phyloP scores from a whole-genome alignment of 768 basidiomycete genomes.

The Rubroboletus satanas region DNA sequence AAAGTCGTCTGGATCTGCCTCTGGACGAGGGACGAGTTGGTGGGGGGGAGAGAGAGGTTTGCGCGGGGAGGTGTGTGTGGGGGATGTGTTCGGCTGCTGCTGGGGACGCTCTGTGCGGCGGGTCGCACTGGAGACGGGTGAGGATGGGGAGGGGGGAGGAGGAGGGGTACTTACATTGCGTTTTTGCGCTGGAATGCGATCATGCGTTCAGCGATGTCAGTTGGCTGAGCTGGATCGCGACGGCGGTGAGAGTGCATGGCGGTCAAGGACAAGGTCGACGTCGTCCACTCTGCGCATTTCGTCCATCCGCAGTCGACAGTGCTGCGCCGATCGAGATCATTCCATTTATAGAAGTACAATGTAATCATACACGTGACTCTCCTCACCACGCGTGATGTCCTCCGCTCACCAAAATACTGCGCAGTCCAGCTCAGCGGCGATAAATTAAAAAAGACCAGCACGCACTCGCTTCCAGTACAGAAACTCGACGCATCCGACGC shows the following conservation, averaged over 20 bases:
- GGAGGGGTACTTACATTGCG: conserved; percentile 44
- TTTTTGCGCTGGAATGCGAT: conserved; percentile 63
- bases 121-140: conserved; percentile 35
- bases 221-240: conserved; percentile 39
- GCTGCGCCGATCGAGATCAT: conserved; percentile 35
- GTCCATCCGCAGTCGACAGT: conserved; percentile 28
- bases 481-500: conserved; percentile 74
- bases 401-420: conserved; percentile 30
- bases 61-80: too few species aligned
- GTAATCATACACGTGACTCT: conserved; percentile 16
- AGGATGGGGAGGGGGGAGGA: background rate
- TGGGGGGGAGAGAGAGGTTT: conserved; percentile 26
- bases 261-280: background rate
- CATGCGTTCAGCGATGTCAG: conserved; percentile 59
- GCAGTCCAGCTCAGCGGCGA: background rate
- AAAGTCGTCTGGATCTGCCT: conserved; percentile 71
- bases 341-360: conserved; percentile 20
- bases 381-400: conserved; percentile 32
- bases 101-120: conserved; percentile 44
- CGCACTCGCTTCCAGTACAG: conserved; percentile 81
- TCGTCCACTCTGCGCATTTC: conserved; percentile 16
- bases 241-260: conserved; percentile 34
- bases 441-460: conserved; percentile 3
- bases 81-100: conserved; percentile 21
- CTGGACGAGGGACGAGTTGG: conserved; percentile 35